Conservation (phyloP, 768 basidiomycete species). For the Termitomyces sp. region DNA sequence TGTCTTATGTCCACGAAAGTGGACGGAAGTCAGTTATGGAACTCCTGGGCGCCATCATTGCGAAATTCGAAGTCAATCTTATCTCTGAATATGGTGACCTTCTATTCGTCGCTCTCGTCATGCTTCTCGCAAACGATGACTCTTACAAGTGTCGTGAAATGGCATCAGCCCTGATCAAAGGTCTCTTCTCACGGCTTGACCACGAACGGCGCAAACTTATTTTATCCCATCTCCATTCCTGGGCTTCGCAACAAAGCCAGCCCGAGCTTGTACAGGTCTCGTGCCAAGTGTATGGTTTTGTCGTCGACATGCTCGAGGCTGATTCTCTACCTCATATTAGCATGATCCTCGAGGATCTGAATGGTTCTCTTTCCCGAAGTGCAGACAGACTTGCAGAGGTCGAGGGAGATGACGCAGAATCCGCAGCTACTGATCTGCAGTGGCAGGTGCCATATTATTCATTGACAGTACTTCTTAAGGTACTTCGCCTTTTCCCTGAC, state of each 20-base stretch:
- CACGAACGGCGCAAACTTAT: conserved; percentile 50
- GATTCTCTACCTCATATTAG: conserved; percentile 41
- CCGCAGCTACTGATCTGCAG: conserved; percentile 53
- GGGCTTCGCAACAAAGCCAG: conserved; percentile 65
- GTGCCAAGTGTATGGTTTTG: conserved; percentile 76
- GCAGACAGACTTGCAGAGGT: conserved; percentile 32
- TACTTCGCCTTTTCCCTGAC: conserved; percentile 53
- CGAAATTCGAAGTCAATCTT: conserved; percentile 76
- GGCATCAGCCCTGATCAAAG: conserved; percentile 80
- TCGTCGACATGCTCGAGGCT: conserved; percentile 61
- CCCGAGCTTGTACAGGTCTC: conserved; percentile 66
- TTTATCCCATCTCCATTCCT: conserved; percentile 69
- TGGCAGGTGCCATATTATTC: conserved; percentile 87
- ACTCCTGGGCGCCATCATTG: conserved; percentile 75
- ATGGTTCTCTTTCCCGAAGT: conserved; percentile 40
- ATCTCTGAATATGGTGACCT: conserved; percentile 81
- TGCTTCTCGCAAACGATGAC: conserved; percentile 93
- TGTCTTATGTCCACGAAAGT: conserved; percentile 86
- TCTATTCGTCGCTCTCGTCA: conserved; percentile 86
- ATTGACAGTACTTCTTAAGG: conserved; percentile 60
- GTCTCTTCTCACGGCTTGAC: conserved; percentile 65
- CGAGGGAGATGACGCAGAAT: conserved; percentile 38
- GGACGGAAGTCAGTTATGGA: conserved; percentile 95
- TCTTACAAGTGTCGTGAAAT: conserved; percentile 86
- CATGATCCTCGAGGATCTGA: conserved; percentile 53